Conservation (phyloP, 192 early-diverging fungal species). For the Kappamyces sp. region DNA sequence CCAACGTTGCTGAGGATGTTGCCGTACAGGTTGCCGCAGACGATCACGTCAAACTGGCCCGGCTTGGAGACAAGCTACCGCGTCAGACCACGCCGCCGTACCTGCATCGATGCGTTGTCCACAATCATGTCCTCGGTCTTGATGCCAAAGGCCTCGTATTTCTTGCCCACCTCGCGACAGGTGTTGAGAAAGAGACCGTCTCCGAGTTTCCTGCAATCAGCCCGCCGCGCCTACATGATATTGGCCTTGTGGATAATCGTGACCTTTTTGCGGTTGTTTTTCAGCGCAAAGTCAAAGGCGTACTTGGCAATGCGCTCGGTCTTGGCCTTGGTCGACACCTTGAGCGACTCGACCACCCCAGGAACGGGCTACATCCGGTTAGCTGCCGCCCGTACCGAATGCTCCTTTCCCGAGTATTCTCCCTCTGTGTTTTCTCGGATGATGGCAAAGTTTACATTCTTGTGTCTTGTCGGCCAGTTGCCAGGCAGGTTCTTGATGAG, state of each 20-base stretch:
- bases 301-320: constrained; percentile 98
- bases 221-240: constrained; percentile 73
- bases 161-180: constrained; percentile 92
- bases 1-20: constrained; percentile 99
- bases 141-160: constrained; percentile 83
- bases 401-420: constrained; percentile 98
- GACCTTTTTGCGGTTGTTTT: constrained; percentile 96
- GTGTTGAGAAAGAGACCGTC: constrained; percentile 97
- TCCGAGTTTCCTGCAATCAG: constrained; percentile 71
- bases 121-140: constrained; percentile 99
- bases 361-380: constrained; percentile 67
- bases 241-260: constrained; percentile 99
- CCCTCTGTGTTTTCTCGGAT: constrained; percentile 99
- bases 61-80: constrained; percentile 82
- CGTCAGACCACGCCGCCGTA: background rate
- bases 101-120: constrained; percentile 98
- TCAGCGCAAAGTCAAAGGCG: constrained; percentile 97
- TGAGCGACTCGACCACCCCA: constrained; percentile 97
- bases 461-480: constrained; percentile 78
- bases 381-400: constrained; percentile 54
- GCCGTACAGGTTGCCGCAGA: constrained; percentile 99
- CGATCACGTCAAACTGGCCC: constrained; percentile 98
- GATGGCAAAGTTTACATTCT: constrained; percentile 94
- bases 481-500: constrained; percentile 82
- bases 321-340: constrained; percentile 94